Evolutionary conservation across 495 filamentous ascomycete genomes (phyloP).

Genomic region (Hypoxylon lienhwacheense): DNA sequence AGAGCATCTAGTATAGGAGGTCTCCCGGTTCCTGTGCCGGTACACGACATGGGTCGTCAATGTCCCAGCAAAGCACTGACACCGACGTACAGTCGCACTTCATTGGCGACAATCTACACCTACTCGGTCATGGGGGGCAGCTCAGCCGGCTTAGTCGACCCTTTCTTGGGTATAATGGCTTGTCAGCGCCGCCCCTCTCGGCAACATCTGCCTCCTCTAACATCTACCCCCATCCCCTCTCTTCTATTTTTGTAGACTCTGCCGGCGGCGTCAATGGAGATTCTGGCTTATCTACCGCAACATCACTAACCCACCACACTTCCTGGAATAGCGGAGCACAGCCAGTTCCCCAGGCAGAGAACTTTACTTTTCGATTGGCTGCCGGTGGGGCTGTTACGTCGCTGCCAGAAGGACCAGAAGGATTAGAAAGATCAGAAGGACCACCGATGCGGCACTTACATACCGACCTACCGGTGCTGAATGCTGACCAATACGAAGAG

Average conservation of each 20-base stretch:
- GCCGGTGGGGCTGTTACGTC: constrained; percentile 4
- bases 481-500: constrained; percentile 52
- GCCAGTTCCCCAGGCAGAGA: constrained; percentile 6
- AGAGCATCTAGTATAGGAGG: constrained; percentile 6
- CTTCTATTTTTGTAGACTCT: constrained; percentile 7
- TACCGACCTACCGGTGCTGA: constrained; percentile 50
- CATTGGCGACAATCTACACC: constrained; percentile 5
- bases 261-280: neutral
- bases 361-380: constrained; percentile 8
- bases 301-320: constrained; percentile 3
- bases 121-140: constrained; percentile 5
- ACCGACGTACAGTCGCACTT: constrained; percentile 1
- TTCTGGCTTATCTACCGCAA: constrained; percentile 4
- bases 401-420: constrained; percentile 10
- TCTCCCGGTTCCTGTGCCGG: constrained; percentile 4
- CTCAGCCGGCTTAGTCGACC: neutral
- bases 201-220: constrained; percentile 13
- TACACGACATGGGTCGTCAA: constrained; percentile 24
- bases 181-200: constrained; percentile 9
- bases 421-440: no score
- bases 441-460: constrained; percentile 40
- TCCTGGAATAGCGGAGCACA: constrained; percentile 18
- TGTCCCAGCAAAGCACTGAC: constrained; percentile 10
- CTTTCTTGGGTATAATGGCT: constrained; percentile 6
- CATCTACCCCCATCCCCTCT: neutral